Evolutionary conservation across 2,329 filamentous ascomycete species (phyloP).

Genomic region (Emergomyces pasteurianus): DNA sequence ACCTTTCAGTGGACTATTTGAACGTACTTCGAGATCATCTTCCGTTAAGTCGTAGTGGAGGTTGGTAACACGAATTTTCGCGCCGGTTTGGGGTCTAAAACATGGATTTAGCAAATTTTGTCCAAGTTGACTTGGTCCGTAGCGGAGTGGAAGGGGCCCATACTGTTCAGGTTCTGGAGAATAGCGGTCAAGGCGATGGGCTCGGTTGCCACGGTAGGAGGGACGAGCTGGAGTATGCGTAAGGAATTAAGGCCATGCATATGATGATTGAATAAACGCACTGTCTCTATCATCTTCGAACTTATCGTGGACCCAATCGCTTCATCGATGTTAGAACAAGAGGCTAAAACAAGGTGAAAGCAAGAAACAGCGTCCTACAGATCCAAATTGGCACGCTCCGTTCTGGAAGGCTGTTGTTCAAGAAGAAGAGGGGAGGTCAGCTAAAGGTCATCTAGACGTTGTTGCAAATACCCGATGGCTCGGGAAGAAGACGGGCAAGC

Average conservation of each 20-base stretch:
- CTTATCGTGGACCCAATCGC: slow-evolving; percentile 91
- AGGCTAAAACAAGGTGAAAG: neutral
- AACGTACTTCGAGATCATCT: slow-evolving; percentile 62
- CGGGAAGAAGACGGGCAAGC: neutral
- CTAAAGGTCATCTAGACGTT: slow-evolving; percentile 26
- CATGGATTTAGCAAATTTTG: neutral
- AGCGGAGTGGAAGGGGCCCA: slow-evolving; percentile 11
- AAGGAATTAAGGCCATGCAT: slow-evolving; percentile 10
- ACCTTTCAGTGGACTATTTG: slow-evolving; percentile 12
- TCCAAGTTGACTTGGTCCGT: neutral
- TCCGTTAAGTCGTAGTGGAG: slow-evolving; percentile 85
- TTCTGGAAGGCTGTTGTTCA: slow-evolving; percentile 33
- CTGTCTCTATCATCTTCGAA: slow-evolving; percentile 60
- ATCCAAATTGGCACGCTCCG: slow-evolving; percentile 35
- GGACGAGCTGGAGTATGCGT: slow-evolving; percentile 25
- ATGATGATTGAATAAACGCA: slow-evolving; percentile 18
- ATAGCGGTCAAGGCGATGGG: slow-evolving; percentile 22
- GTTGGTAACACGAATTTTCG: slow-evolving; percentile 75
- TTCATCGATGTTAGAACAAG: slow-evolving; percentile 21
- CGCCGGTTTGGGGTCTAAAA: slow-evolving; percentile 31
- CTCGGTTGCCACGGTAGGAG: slow-evolving; percentile 32
- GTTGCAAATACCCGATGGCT: slow-evolving; percentile 12
- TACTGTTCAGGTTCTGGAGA: slow-evolving; percentile 25
- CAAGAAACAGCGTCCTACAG: slow-evolving; percentile 22
- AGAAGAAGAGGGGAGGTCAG: slow-evolving; percentile 30